Evolutionary conservation across 2,329 filamentous ascomycete genomes (phyloP).

Genomic region (Gaeumannomyces tritici): DNA sequence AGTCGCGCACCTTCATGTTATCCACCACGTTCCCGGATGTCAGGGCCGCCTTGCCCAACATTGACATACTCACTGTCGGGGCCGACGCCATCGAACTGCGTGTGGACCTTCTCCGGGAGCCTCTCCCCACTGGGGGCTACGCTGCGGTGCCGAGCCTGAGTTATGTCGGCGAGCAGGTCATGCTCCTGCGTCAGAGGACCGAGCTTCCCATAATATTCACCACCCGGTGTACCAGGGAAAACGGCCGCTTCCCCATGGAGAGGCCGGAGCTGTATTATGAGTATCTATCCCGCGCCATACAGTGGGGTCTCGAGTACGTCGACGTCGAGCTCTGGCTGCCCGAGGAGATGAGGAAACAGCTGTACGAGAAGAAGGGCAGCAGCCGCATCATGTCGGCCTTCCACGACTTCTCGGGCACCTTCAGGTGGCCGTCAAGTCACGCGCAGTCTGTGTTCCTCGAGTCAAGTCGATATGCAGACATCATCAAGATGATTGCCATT

Average conservation of each 20-base stretch:
- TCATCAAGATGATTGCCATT: constrained; percentile 85
- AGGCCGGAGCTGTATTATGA: constrained; percentile 65
- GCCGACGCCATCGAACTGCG: constrained; percentile 79
- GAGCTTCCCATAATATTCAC: constrained; percentile 89
- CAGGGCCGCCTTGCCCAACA: constrained; percentile 69
- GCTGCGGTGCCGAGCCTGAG: constrained; percentile 65
- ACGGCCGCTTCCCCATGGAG: constrained; percentile 78
- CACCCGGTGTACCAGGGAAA: constrained; percentile 71
- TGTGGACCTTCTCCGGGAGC: constrained; percentile 72
- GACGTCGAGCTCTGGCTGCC: constrained; percentile 85
- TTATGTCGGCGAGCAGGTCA: constrained; percentile 80
- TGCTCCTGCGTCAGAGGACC: constrained; percentile 72
- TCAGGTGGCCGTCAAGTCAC: constrained; percentile 70
- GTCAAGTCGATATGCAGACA: constrained; percentile 67
- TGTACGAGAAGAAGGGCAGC: constrained; percentile 63
- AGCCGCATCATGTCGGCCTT: constrained; percentile 88
- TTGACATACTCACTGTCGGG: constrained; percentile 80
- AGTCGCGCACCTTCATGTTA: constrained; percentile 72
- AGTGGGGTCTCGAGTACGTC: constrained; percentile 86
- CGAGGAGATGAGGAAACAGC: constrained; percentile 57
- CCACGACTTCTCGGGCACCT: constrained; percentile 76
- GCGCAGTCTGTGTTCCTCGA: constrained; percentile 64
- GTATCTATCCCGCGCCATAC: constrained; percentile 74
- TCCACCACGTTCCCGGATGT: constrained; percentile 86
- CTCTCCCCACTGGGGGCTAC: constrained; percentile 48